phyloP scores from a whole-genome alignment of 768 basidiomycete species.

The Trametes cingulata region DNA sequence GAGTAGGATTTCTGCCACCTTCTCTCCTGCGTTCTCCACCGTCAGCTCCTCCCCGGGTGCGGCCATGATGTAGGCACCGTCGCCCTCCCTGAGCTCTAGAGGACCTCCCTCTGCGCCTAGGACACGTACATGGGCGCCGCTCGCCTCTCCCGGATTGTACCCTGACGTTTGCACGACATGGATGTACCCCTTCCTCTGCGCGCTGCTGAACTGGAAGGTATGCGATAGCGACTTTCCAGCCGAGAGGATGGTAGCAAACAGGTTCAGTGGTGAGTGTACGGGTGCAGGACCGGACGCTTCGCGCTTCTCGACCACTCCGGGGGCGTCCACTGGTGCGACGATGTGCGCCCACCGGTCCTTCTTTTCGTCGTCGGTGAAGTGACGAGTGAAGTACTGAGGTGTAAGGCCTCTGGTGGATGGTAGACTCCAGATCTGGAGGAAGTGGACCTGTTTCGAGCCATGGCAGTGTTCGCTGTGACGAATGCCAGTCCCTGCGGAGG shows the following conservation, averaged over 20 bases:
- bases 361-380: conserved; percentile 85
- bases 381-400: conserved; percentile 86
- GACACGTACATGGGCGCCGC: conserved; percentile 61
- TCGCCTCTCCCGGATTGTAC: conserved; percentile 60
- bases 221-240: conserved; percentile 55
- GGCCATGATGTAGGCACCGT: conserved; percentile 75
- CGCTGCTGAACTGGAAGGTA: conserved; percentile 37
- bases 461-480: conserved; percentile 72
- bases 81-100: conserved; percentile 76
- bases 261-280: conserved; percentile 62
- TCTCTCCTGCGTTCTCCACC: conserved; percentile 66
- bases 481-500: conserved; percentile 91
- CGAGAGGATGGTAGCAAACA: conserved; percentile 77
- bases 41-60: conserved; percentile 44
- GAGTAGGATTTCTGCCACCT: conserved; percentile 70
- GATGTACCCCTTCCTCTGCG: conserved; percentile 67
- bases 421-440: conserved; percentile 71
- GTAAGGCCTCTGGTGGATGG: conserved; percentile 50
- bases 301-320: conserved; percentile 60
- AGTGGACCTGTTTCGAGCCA: conserved; percentile 50
- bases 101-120: conserved; percentile 40
- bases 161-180: conserved; percentile 87
- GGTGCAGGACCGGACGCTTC: conserved; percentile 82
- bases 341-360: conserved; percentile 66
- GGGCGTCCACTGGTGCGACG: conserved; percentile 69